Conservation (phyloP, 768 basidiomycete species). For the Hypholoma sublateritium region DNA sequence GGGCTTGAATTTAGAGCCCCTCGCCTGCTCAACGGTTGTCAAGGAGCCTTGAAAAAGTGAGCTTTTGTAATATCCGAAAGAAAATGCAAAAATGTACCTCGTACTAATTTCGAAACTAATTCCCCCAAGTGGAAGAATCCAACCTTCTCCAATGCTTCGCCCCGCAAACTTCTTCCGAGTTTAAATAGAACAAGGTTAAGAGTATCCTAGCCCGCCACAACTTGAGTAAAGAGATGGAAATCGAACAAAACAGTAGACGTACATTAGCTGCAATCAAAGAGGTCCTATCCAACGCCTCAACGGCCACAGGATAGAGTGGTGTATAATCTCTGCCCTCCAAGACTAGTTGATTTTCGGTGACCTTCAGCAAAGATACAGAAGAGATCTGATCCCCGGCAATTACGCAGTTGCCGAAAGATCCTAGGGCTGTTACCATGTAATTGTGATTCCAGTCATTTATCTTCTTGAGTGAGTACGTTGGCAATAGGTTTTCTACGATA, state of each 20-base stretch:
- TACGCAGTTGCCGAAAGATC: slow-evolving; percentile 51
- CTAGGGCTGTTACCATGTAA: slow-evolving; percentile 72
- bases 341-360: slow-evolving; percentile 42
- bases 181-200: slow-evolving; percentile 68
- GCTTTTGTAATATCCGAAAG: neutral
- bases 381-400: slow-evolving; percentile 80
- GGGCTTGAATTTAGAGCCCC: slow-evolving; percentile 43
- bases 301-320: slow-evolving; percentile 69
- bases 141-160: slow-evolving; percentile 53
- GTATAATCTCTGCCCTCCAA: slow-evolving; percentile 73
- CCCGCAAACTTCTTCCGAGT: slow-evolving; percentile 41
- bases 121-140: slow-evolving; percentile 80
- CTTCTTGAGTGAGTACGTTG: slow-evolving; percentile 37
- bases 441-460: slow-evolving; percentile 77
- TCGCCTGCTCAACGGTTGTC: slow-evolving; percentile 40
- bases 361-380: slow-evolving; percentile 70
- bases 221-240: slow-evolving; percentile 1
- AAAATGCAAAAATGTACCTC: slow-evolving; percentile 41
- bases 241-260: slow-evolving; percentile 15
- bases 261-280: slow-evolving; percentile 78
- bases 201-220: slow-evolving; percentile 46
- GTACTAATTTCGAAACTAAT: slow-evolving; percentile 71
- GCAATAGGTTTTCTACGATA: slow-evolving; percentile 26
- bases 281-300: slow-evolving; percentile 55
- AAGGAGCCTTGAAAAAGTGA: slow-evolving; percentile 49